Base-by-base conservation (phyloP, 345 rosid genomes). In the Durio zibethinus region DNA sequence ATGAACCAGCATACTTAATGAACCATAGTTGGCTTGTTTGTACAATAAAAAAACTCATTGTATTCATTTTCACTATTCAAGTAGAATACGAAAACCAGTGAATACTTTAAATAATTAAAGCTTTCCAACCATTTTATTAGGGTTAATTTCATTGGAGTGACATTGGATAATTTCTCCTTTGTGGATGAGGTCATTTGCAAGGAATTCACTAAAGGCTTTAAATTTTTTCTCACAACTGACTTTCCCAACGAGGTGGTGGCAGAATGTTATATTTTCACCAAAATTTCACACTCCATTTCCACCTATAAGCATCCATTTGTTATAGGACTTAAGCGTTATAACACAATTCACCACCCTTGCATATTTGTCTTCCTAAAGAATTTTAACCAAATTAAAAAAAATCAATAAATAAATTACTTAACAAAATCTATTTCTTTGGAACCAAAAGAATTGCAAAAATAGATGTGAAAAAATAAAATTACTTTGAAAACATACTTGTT, bases 241-340 rank as follows among this genome's bases (percentile, higher is more conserved):
- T 91, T 91, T 27, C 73, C 80, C 31, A 86, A 61, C 0, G 86
- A 33, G 29, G 75, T 23, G 29, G 81, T 52, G 69, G 76, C 57
- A 77, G 90, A n/a, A 82, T 82, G 91, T 93, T 25, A 88, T 76
- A 75, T 75, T 87, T 76, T 91, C 97, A 60, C 92, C 90, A 75
- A 91, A 93, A 77, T 93, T 93, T 96, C 97, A 93, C 38, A 85
- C 84, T 68, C 97, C 97, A 82, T 70, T 78, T 50, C 91, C 96
- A 75, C 97, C 97, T 0, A 81, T 75, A 77, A 87, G 93, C 82
- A 87, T 93, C 96, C 96, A 93, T 53, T 93, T 93, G 59, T 81
- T 75, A 77, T 91, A 93, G 12, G 97, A 91, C 80, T 93, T 91
- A 18, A 91, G 88, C 21, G 94, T 96, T 79, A 93, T 68, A 78